A percentile compares a stretch with the other conserved stretches of the same genome.
These are phyloP conservation scores for Tanozyma kutaoensis DNA, from an alignment of 805 yeast genomes.

Conservation along the genomic window DNA sequence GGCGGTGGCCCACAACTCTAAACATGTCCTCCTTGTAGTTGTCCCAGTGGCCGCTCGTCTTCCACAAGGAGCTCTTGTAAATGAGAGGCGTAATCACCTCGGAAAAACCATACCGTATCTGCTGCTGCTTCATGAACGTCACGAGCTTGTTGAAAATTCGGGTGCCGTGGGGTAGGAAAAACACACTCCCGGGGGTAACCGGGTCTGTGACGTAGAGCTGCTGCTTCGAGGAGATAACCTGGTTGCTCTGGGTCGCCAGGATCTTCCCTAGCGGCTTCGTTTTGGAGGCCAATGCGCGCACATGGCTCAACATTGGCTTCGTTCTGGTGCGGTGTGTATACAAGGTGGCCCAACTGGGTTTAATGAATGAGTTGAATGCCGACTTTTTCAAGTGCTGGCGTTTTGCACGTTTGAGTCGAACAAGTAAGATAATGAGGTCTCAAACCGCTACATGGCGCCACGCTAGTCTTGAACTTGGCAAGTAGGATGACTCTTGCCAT, in stretches of 20 bases:
- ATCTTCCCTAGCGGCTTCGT: no score
- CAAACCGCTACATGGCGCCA: no score
- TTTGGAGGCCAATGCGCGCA: no score
- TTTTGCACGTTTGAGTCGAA: no score
- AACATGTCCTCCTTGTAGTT: conserved; percentile 94
- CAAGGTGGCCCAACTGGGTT: no score
- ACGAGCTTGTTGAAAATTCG: conserved; percentile 69
- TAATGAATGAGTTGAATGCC: no score
- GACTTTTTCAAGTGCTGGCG: no score
- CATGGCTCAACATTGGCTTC: no score
- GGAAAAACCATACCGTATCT: conserved; percentile 66
- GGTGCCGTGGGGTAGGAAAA: conserved; percentile 89
- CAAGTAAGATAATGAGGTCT: no score
- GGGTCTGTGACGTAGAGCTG: conserved; percentile 68
- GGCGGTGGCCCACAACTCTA: conserved; percentile 55
- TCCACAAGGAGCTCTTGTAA: conserved; percentile 75
- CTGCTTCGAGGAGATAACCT: conserved; percentile 49
- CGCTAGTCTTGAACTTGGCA: no score
- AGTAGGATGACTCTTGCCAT: no score
- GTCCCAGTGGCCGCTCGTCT: conserved; percentile 90
- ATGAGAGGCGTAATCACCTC: conserved; percentile 91
- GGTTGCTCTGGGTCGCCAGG: conserved; percentile 26
- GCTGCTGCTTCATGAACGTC: conserved; percentile 77
- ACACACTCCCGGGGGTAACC: conserved; percentile 81
- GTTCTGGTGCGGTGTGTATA: no score